A percentile compares a stretch with the other conserved stretches of the same genome.
Conservation (phyloP, 352 stramenopile species). For the Pythium oligandrum region DNA sequence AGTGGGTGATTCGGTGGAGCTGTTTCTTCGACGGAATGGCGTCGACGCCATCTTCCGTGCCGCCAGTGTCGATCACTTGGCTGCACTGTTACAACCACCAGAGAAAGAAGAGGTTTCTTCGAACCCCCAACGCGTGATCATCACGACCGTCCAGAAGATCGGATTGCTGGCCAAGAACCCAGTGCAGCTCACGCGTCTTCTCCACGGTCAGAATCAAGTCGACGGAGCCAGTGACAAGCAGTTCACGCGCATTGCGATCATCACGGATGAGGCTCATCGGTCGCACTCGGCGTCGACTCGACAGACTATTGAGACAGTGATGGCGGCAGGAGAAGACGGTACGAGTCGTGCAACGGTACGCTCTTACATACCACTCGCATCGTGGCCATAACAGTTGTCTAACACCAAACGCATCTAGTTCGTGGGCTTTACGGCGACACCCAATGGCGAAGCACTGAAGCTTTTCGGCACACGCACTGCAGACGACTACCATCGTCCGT, state of each 20-base stretch:
- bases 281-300: slow-evolving; percentile 67
- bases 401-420: slow-evolving; percentile 32
- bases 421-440: slow-evolving; percentile 77
- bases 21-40: slow-evolving; percentile 67
- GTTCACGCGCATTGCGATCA: slow-evolving; percentile 69
- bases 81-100: slow-evolving; percentile 32
- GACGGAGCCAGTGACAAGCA: background rate
- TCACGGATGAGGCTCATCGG: slow-evolving; percentile 81
- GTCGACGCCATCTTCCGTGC: slow-evolving; percentile 67
- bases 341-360: background rate
- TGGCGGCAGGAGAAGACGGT: slow-evolving; percentile 36
- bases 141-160: slow-evolving; percentile 83
- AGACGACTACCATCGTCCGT: slow-evolving; percentile 26
- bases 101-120: slow-evolving; percentile 10
- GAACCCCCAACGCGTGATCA: slow-evolving; percentile 50
- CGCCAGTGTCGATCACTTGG: slow-evolving; percentile 70
- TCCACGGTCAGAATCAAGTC: slow-evolving; percentile 34
- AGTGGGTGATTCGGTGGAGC: slow-evolving; percentile 63
- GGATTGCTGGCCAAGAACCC: slow-evolving; percentile 60
- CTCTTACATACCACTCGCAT: too few species aligned
- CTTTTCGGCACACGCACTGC: slow-evolving; percentile 42
- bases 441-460: slow-evolving; percentile 53
- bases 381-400: too few species aligned
- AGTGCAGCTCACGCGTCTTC: slow-evolving; percentile 57
- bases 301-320: slow-evolving; percentile 59